Evolutionary conservation across 2,329 filamentous ascomycete species (phyloP).

Genomic region (Scedosporium minutisporum): DNA sequence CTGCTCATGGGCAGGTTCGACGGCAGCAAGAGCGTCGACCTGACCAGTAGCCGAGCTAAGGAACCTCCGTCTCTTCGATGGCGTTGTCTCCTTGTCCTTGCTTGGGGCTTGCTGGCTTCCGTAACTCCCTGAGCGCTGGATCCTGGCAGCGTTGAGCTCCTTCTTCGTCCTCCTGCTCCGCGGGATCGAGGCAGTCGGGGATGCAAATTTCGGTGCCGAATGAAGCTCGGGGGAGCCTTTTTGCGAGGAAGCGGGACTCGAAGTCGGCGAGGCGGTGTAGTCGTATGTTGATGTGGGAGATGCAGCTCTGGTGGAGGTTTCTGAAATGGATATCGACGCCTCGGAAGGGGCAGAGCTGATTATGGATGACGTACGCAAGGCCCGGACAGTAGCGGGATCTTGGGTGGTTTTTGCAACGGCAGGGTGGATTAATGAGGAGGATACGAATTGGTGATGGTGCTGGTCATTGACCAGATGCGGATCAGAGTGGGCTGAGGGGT

Average conservation of each 20-base stretch:
- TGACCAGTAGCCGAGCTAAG: constrained; percentile 25
- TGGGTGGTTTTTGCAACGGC: constrained; percentile 10
- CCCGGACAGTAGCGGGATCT: constrained; percentile 16
- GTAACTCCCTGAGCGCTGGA: constrained; percentile 33
- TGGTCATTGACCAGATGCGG: constrained; percentile 7
- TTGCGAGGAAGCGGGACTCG: constrained; percentile 5
- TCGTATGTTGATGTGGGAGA: constrained; percentile 13
- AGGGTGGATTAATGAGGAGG: constrained; percentile 1
- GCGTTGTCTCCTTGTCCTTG: constrained; percentile 9
- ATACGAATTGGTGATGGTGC: constrained; percentile 3
- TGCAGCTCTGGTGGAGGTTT: constrained; percentile 12
- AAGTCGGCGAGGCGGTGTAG: constrained; percentile 2
- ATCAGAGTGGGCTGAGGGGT: constrained; percentile 4
- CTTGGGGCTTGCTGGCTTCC: constrained; percentile 21
- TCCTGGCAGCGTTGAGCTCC: constrained; percentile 38
- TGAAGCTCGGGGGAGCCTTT: constrained; percentile 7
- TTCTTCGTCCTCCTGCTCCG: constrained; percentile 36
- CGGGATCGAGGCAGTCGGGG: constrained; percentile 17
- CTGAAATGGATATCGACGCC: constrained; percentile 14
- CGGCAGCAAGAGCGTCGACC: constrained; percentile 32
- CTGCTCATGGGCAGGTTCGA: constrained; percentile 39
- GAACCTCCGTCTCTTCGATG: constrained; percentile 21
- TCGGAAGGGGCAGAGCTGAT: constrained; percentile 14
- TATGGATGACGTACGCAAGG: constrained; percentile 14
- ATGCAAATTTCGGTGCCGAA: constrained; percentile 5